Base-by-base conservation (phyloP, 106 monocot genomes). In the Apostasia shenzhenica region DNA sequence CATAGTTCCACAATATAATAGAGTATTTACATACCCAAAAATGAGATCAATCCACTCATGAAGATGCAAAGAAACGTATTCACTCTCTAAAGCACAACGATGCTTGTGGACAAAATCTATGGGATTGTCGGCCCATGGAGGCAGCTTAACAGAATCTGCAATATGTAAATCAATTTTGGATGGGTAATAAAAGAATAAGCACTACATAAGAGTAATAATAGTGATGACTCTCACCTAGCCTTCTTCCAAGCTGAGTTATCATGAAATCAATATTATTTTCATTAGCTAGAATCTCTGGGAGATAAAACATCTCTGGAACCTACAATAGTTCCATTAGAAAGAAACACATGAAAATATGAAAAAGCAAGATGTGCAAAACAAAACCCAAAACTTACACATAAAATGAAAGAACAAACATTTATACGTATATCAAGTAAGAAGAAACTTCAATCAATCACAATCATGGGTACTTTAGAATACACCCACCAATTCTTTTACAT, bases 41-140 rank as follows among this genome's bases (percentile, higher is more conserved):
- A 93, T 90, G 63, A 99, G 85, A 67, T 99, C 99, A 52, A 99
- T 93, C 99, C 99, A 99, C 67, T 99, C 90, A 77, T 99, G 87
- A 58, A 99, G 75, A 85, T 99, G 99, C 59, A 79, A 81, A 62
- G 99, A 99, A 41, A 90, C 93, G 72, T 99, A 81, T 75, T 93
- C 99, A 76, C 99, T 99, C 79, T 99, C 99, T 75, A 99, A 87
- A 68, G 99, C 99, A 67, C 73, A 76, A 3, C 85, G 85, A 81
- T 99, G 93, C 70, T 93, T 93, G 76, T 90, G 83, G 69, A 99
- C 84, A 71, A 99, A 99, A 82, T 99, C 99, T 71, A 93, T 76
- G 63, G 93, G 80, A 74, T 68, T 87, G 41, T 85, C 78, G 66
- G 99, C 87, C 99, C 99, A 99, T 62, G 87, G 83, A 73, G 99